Evolutionary conservation across 2,329 filamentous ascomycete species (phyloP), one percentile per base, ranked within the genome.

Genomic region (Phialophora verrucosa): DNA sequence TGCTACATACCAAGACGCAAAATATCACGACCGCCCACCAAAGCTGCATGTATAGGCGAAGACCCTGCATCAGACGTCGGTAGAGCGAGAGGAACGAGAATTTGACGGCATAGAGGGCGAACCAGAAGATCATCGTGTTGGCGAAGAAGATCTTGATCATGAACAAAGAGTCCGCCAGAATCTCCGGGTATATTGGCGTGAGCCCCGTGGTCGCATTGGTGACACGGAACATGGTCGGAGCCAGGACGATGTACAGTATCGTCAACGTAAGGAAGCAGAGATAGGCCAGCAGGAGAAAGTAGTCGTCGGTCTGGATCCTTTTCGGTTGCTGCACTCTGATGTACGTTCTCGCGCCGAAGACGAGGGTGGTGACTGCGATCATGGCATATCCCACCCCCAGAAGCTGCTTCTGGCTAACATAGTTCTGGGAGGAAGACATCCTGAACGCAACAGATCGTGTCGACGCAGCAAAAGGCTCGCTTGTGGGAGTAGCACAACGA

Each of bases 21-120:
- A 79, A 78, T 1, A 71, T 63, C 29, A 78, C 25, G 1, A 79
- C 74, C 4, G 62, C 70, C 76, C 76, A 78, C 79, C 78, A 81
- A 54, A 78, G 70, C 31, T 70, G 74, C 27, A 75, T 71, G 44
- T 79, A 77, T 2, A 73, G 67, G 1, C 69, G 72, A 17, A 79
- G 70, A 1, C 78, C 77, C 7, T 65, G 67, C 58, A 80, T 70
- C 17, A 81, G 68, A 25, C 76, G 74, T 53, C 76, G 77, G 69
- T 80, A 81, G 53, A 81, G 73, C 17, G 76, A 73, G 58, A 81
- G 71, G 38, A 81, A 71, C 4, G 76, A 77, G 25, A 79, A 74
- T 66, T 82, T 81, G 59, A 80, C 76, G 25, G 51, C 20, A 20
- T 50, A 81, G 4, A 81, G 73, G 20, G 75, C 75, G 6, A 75